Conservation (phyloP, 2,329 filamentous ascomycete species). For the Gremmenia infestans region DNA sequence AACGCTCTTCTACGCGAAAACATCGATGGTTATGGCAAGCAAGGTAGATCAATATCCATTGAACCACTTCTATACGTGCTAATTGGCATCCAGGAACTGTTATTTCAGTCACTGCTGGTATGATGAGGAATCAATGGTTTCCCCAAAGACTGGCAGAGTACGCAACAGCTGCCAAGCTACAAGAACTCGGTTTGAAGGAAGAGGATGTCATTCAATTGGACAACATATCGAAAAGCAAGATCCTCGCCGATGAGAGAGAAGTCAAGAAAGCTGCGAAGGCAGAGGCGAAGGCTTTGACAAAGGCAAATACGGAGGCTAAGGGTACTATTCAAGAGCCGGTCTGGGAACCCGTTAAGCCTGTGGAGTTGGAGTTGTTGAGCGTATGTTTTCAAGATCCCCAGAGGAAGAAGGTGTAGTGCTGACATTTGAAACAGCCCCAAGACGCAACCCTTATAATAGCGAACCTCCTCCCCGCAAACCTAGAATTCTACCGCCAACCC, state of each 20-base stretch:
- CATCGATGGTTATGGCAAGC: conserved; percentile 45
- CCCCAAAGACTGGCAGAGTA: conserved; percentile 48
- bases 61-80: neutral
- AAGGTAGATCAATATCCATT: conserved; percentile 31
- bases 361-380: conserved; percentile 22
- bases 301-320: neutral
- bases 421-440: conserved; percentile 20
- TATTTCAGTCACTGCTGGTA: conserved; percentile 45
- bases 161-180: conserved; percentile 40
- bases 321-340: neutral
- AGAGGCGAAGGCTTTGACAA: neutral
- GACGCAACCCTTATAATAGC: conserved; percentile 21
- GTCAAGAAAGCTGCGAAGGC: conserved; percentile 3
- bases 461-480: conserved; percentile 21
- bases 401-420: conserved; percentile 3
- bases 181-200: conserved; percentile 38
- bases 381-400: conserved; percentile 11
- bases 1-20: conserved; percentile 48
- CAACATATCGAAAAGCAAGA: conserved; percentile 34
- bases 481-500: conserved; percentile 28
- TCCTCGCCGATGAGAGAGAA: conserved; percentile 5
- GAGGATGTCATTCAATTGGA: conserved; percentile 42
- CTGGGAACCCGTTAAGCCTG: neutral
- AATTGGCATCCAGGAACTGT: conserved; percentile 41
- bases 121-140: conserved; percentile 52